phyloP scores from a whole-genome alignment of 371 early-diverging fungal genomes.

The Capillidium heterosporum region DNA sequence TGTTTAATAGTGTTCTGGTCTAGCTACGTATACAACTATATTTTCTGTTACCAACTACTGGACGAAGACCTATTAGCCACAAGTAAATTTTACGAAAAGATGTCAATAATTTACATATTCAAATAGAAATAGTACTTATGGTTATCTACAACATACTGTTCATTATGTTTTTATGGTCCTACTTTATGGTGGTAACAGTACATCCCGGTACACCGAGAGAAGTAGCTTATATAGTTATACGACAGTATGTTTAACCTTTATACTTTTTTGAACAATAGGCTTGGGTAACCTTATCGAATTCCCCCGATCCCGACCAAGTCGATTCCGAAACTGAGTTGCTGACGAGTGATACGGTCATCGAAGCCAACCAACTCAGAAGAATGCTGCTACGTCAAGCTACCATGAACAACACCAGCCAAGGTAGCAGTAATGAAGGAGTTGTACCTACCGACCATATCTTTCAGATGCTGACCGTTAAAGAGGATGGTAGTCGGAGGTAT shows the following conservation, averaged over 20 bases:
- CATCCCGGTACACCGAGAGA: constrained; percentile 20
- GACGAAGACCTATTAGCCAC: too few relatives aligned
- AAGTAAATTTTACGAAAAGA: neutral
- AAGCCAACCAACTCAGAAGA: constrained; percentile 7
- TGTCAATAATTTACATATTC: neutral
- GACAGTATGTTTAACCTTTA: neutral
- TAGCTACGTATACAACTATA: neutral
- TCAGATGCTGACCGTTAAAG: constrained; percentile 23
- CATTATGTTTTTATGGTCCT: constrained; percentile 21
- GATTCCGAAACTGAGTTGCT: neutral
- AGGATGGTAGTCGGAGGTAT: constrained; percentile 28
- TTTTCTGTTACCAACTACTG: neutral
- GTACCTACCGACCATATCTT: neutral
- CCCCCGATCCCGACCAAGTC: neutral
- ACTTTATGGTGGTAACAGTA: constrained; percentile 16
- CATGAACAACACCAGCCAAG: neutral
- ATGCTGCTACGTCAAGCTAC: neutral
- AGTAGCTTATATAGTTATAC: constrained; percentile 7
- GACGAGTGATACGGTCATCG: constrained; percentile 6
- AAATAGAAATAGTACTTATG: constrained; percentile 15
- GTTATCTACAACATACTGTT: constrained; percentile 18
- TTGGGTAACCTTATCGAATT: neutral
- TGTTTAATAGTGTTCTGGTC: neutral
- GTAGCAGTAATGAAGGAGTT: neutral
- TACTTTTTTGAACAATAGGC: neutral